These are phyloP conservation scores for Polyporus arcularius DNA, from an alignment of 768 basidiomycete genomes.

Conservation along the genomic window DNA sequence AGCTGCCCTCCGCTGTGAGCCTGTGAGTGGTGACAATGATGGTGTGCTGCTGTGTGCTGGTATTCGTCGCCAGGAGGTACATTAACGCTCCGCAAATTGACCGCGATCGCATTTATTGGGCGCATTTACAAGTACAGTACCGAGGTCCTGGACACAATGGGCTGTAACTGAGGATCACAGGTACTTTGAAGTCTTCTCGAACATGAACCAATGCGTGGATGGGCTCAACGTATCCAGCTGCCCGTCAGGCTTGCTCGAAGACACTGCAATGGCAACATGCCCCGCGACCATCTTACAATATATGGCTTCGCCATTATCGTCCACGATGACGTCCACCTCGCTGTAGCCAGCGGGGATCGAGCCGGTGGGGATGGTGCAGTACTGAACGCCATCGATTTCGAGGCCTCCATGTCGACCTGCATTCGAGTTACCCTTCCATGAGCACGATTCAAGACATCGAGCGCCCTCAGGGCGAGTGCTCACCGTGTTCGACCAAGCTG, in stretches of 20 bases:
- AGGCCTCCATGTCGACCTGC: not conserved
- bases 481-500: too few species aligned
- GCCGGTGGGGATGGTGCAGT: not conserved
- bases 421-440: not conserved
- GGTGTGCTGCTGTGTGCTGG: too few species aligned
- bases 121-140: too few species aligned
- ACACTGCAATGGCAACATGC: constrained; percentile 4
- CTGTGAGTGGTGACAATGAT: too few species aligned
- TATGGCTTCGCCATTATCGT: not conserved
- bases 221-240: not conserved
- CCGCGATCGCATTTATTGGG: too few species aligned
- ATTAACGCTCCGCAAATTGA: too few species aligned
- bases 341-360: constrained; percentile 5
- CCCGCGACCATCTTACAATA: constrained; percentile 15
- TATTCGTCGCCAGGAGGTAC: too few species aligned
- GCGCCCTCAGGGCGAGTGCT: too few species aligned
- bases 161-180: too few species aligned
- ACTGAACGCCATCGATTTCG: constrained; percentile 4
- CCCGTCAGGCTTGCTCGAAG: not conserved
- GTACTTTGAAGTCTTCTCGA: not conserved
- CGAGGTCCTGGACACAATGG: too few species aligned
- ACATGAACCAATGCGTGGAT: constrained; percentile 11
- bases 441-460: too few species aligned
- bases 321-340: constrained; percentile 7
- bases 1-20: too few species aligned